Evolutionary conservation across 176 grass and related monocot species (phyloP), one percentile per base, ranked within the genome.

Genomic region (Melocanna baccifera): DNA sequence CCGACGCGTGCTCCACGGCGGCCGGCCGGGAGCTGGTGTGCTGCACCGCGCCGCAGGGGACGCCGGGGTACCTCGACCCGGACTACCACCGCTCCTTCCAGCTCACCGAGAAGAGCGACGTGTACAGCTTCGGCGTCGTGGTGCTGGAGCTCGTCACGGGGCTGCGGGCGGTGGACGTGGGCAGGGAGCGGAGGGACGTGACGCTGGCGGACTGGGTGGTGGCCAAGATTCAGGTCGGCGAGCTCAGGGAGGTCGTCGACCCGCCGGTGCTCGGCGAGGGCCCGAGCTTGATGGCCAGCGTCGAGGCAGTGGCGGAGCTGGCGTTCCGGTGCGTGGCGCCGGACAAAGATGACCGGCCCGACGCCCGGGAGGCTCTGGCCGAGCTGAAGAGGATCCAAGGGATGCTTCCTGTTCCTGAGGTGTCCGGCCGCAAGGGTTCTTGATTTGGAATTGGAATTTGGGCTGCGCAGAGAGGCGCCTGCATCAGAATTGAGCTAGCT

Each of bases 101-200:
- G 80, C 90, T 99, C 84, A 96, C 93, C 14, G 97, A 99, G 81
- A 99, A 96, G 88, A 99, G 93, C 78, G 93, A 99, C 66, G 90
- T 99, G 52, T 99, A 99, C 85, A 99, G 97, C 90, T 94, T 99
- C 40, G 93, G 97, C 42, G 97, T 99, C n/a, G 91, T 99, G 78
- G 82, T 99, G 69, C 80, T 99, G 66, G 97, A 99, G 84, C 86
- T 99, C 39, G 88, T 99, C 79, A 99, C 90, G 13, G 97, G 93
- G 53, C 85, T 99, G 13, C 73, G 90, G 26, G 91, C 96, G 25
- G 91, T 99, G 40, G 96, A 96, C 64, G 86, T 96, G 74, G 85
- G 81, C 73, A 87, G 93, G 86, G 93, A 99, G 67, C 87, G 96
- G 52, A 85, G 93, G 69, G 93, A 99, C 68, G 88, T 92, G 20